Base-by-base conservation (phyloP, 352 stramenopile species). In the Blastocystis hominis region DNA sequence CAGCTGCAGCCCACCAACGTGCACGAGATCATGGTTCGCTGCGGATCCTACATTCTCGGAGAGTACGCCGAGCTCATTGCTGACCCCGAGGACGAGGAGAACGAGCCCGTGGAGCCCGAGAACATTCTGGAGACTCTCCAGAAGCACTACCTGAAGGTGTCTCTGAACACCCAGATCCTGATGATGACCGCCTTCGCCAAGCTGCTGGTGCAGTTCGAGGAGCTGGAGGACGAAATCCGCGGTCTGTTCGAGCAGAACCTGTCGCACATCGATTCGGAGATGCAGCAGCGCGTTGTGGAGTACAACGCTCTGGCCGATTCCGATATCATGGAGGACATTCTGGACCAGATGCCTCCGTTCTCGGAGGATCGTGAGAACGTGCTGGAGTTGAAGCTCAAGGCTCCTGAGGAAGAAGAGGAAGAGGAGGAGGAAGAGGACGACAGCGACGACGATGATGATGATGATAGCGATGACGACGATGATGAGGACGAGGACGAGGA, bases 321-420 rank as follows among this genome's bases (percentile, higher is more conserved):
- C 7, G 91, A 97, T 78, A 92, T 95, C 61, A 94, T 97, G 63
- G 95, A 96, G 90, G 92, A 94, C 87, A 92, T 98, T 54, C 91
- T 98, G 59, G 94, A 97, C 86, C 94, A 96, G 75, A 98, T 98
- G 96, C 96, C 96, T 15, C 91, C 96, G 38, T 98, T 98, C 91
- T 94, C 96, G 3, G 95, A 98, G 88, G 92, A 95, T 89, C 92
- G 93, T 70, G 92, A 93, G 86, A 94, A 91, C 72, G 93, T 91
- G 24, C 90, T 95, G 62, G 91, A 96, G 86, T 88, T 92, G 54
- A 91, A 93, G 86, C 90, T 97, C 50, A 79, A 91, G 50, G 92
- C 94, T 76, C 93, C 46, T 53, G 62, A 89, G 3, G 50, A 50
- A n/a, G 54, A 56, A 75, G 77, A 94, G 93, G 93, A 89, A 90